Conservation (phyloP, 306 rosid genomes). For the Cicer yamashitae region DNA sequence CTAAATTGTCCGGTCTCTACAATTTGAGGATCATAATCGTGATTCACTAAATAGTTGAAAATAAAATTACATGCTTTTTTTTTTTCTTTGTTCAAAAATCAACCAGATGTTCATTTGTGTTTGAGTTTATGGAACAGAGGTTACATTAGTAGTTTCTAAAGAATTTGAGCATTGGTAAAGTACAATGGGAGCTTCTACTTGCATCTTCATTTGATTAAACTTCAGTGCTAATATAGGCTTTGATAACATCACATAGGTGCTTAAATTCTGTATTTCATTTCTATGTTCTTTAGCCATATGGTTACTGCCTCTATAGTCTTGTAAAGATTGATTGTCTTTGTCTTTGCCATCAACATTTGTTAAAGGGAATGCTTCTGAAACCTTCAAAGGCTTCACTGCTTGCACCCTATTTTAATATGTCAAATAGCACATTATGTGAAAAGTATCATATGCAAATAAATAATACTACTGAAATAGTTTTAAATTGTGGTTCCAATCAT, state of each 20-base stretch:
- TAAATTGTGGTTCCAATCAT: neutral
- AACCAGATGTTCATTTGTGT: slow-evolving; percentile 13
- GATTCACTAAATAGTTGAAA: too few species aligned
- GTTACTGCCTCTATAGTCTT: slow-evolving; percentile 7
- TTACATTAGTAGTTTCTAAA: slow-evolving; percentile 33
- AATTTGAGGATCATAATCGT: too few species aligned
- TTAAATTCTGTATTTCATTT: slow-evolving; percentile 49
- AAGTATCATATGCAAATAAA: neutral
- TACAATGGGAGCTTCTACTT: slow-evolving; percentile 79
- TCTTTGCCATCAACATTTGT: slow-evolving; percentile 44
- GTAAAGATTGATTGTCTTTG: slow-evolving; percentile 36
- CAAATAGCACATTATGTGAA: neutral
- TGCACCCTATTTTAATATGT: slow-evolving; percentile 59
- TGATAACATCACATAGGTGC: slow-evolving; percentile 66
- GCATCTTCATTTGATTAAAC: slow-evolving; percentile 84
- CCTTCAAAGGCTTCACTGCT: slow-evolving; percentile 69
- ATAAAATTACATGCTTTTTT: too few species aligned
- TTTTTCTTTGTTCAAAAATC: neutral
- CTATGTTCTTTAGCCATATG: slow-evolving; percentile 28
- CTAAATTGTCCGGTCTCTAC: too few species aligned
- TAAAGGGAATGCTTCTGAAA: slow-evolving; percentile 44
- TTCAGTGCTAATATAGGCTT: slow-evolving; percentile 81
- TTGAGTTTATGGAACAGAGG: slow-evolving; percentile 32
- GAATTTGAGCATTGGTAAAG: slow-evolving; percentile 52
- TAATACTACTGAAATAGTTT: neutral